Conservation (phyloP, 2,329 filamentous ascomycete species). For the Aspergillus piperis region DNA sequence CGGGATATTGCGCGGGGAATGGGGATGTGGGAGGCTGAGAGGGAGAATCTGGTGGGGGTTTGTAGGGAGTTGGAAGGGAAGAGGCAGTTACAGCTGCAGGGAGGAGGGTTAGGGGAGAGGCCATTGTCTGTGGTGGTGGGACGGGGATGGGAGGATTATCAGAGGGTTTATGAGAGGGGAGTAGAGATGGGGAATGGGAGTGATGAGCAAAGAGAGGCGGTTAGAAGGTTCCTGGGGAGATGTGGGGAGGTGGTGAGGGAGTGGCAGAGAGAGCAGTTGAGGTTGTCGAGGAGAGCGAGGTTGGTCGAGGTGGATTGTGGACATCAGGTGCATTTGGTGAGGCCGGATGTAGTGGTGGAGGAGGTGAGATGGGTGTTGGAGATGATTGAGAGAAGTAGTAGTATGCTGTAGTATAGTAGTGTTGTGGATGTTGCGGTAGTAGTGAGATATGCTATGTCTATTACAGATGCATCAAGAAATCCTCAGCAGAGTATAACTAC, state of each 20-base stretch:
- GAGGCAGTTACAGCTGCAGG: conserved; percentile 31
- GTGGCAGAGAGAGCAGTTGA: conserved; percentile 36
- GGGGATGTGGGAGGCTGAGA: conserved; percentile 26
- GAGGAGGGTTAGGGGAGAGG: conserved; percentile 26
- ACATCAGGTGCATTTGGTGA: conserved; percentile 40
- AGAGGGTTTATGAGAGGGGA: conserved; percentile 35
- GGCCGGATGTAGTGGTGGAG: conserved; percentile 40
- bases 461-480: no score
- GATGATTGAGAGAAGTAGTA: not conserved
- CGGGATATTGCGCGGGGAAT: conserved; percentile 30
- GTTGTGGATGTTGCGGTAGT: no score
- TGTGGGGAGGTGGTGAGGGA: conserved; percentile 31
- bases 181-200: conserved; percentile 38
- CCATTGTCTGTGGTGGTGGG: conserved; percentile 42
- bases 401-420: not conserved
- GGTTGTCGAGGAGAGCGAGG: conserved; percentile 31
- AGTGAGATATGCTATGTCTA: no score
- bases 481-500: no score
- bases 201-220: conserved; percentile 29
- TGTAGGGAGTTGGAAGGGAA: conserved; percentile 33
- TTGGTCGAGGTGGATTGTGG: conserved; percentile 38
- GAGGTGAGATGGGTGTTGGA: conserved; percentile 40
- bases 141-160: conserved; percentile 35
- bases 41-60: conserved; percentile 21
- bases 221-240: conserved; percentile 31